phyloP scores from a whole-genome alignment of 768 basidiomycete genomes.

The Trametes maxima region DNA sequence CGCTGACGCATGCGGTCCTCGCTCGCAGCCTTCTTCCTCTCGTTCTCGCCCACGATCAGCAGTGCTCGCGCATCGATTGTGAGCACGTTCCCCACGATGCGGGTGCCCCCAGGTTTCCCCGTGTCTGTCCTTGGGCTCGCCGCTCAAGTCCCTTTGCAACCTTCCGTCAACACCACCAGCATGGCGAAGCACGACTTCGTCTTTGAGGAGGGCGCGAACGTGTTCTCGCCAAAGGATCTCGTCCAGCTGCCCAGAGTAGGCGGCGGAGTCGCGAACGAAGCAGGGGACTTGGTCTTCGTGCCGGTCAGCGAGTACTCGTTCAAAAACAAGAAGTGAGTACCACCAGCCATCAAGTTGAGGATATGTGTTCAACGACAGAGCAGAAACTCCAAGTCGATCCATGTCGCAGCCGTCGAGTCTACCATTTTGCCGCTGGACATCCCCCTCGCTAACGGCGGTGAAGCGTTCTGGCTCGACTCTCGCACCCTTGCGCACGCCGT shows the following conservation, averaged over 20 bases:
- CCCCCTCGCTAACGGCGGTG: constrained; percentile 67
- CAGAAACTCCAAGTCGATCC: constrained; percentile 74
- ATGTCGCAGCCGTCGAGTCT: constrained; percentile 60
- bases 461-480: constrained; percentile 77
- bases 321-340: constrained; percentile 68
- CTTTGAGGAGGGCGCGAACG: constrained; percentile 58
- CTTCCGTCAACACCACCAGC: constrained; percentile 12
- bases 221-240: constrained; percentile 74
- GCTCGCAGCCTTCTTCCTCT: neutral
- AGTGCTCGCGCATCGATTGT: neutral
- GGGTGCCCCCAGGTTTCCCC: constrained; percentile 43
- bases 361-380: neutral
- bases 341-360: neutral
- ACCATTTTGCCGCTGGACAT: constrained; percentile 53
- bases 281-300: constrained; percentile 69
- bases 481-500: constrained; percentile 74
- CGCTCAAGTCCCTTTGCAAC: constrained; percentile 52
- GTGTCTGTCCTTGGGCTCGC: constrained; percentile 56
- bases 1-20: constrained; percentile 12
- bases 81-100: constrained; percentile 42
- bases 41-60: constrained; percentile 13
- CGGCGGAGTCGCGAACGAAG: constrained; percentile 62
- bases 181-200: constrained; percentile 44
- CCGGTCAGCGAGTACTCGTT: constrained; percentile 71
- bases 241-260: constrained; percentile 71